A percentile compares a stretch with the other conserved stretches of the same genome.
Evolutionary conservation across 2,329 filamentous ascomycete genomes (phyloP).

Genomic region (Cercospora sp.): DNA sequence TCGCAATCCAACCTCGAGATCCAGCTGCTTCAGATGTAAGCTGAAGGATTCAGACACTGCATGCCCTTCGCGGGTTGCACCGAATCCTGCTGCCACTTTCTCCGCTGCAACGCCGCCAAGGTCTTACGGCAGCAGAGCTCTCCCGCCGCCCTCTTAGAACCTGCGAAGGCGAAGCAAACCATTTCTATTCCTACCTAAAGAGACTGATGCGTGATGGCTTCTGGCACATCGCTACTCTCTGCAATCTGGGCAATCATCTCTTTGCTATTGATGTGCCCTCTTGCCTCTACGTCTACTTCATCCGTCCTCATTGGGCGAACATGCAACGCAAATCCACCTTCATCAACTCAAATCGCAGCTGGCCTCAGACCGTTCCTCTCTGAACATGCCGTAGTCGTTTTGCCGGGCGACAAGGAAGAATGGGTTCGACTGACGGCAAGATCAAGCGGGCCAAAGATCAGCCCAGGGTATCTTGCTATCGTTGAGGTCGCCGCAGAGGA

Average conservation of each 20-base stretch:
- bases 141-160: neutral
- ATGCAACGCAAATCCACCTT: neutral
- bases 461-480: neutral
- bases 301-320: neutral
- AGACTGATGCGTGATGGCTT: neutral
- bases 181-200: neutral
- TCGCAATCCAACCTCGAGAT: neutral
- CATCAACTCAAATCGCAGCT: neutral
- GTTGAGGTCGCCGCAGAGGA: neutral
- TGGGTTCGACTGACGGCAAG: neutral
- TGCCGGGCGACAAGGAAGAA: neutral
- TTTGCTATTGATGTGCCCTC: neutral
- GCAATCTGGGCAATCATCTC: neutral
- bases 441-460: conserved; percentile 1
- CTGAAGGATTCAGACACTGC: neutral
- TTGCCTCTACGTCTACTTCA: neutral
- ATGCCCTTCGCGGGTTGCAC: neutral
- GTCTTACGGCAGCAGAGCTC: neutral
- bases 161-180: neutral
- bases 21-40: neutral
- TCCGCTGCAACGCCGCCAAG: neutral
- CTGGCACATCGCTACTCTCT: neutral
- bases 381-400: neutral
- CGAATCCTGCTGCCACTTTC: neutral
- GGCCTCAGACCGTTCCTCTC: neutral